These are phyloP conservation scores for Chlamydomonas schloesseri DNA, from an alignment of 139 green algal species.

Conservation along the genomic window DNA sequence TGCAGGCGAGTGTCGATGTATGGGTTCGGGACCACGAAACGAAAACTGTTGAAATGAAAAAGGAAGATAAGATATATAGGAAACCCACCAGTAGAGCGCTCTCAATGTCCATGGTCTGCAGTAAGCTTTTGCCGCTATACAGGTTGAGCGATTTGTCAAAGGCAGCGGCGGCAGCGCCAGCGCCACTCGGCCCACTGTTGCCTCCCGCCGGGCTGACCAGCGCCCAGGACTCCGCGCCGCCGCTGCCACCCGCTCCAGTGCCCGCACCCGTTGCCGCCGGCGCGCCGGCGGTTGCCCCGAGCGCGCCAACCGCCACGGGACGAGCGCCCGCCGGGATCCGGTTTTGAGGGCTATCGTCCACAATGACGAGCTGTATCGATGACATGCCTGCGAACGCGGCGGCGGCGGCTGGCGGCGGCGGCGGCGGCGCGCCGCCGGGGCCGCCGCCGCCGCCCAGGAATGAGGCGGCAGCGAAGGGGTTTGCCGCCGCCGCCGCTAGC, in stretches of 20 bases:
- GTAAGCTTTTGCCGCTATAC: not conserved
- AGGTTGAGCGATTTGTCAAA: not conserved
- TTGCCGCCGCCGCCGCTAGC: slow-evolving; percentile 2
- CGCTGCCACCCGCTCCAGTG: too few species aligned
- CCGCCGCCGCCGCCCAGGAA: not conserved
- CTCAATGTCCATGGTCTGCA: slow-evolving; percentile 27
- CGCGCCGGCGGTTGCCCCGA: not conserved
- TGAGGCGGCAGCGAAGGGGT: not conserved
- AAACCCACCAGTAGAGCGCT: slow-evolving; percentile 2
- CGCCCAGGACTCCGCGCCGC: too few species aligned
- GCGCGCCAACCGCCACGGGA: not conserved
- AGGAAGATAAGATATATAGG: too few species aligned
- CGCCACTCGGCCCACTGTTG: too few species aligned
- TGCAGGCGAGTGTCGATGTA: too few species aligned
- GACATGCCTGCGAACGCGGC: not conserved
- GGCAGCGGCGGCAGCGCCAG: not conserved
- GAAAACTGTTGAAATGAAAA: too few species aligned
- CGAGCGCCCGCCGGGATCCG: not conserved
- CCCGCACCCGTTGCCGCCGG: not conserved
- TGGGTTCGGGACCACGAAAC: too few species aligned
- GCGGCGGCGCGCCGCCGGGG: not conserved
- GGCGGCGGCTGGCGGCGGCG: too few species aligned
- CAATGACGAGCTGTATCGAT: not conserved
- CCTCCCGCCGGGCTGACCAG: too few species aligned
- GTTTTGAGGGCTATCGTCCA: not conserved